Base-by-base conservation (phyloP, 352 stramenopile species). In the Pseudoperonospora humuli region DNA sequence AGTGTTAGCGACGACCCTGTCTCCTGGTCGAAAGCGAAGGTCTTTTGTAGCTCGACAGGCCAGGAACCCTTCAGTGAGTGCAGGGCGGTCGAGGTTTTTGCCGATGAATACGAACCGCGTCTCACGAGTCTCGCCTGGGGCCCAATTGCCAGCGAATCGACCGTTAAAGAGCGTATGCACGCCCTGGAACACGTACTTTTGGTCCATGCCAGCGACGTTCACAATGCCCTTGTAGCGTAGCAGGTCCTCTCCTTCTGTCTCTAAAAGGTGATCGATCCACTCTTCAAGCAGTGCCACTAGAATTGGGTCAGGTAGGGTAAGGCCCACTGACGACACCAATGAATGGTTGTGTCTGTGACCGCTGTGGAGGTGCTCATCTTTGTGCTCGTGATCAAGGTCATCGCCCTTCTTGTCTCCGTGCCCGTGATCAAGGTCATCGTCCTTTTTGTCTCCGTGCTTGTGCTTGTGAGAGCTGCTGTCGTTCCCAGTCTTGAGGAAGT, bases 51-150 rank as follows among this genome's bases (percentile, higher is more conserved):
- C 63, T 49, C 57, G 59, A 37, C 64, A 83, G 21, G 52, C 53
- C 8, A 69, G 42, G 39, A 93, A 70, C 3, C 55, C 65, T 7
- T 63, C 50, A 0, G 57, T 67, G 34, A 93, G 67, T 18, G 67
- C 53, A 28, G 71, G 45, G 17, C 70, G 71, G 52, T 92, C 78
- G 28, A 94, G 75, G 38, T 86, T 73, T 49, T 88, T 85, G 29
- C 94, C 94, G 68, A 98, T 98, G 57, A 98, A 98, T 26, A 98
- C 94, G 62, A 97, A 95, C 27, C 95, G 93, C 44, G 89, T 95
- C 38, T 91, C 52, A 20, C 84, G 67, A 5, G 38, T 58, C 55
- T 97, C 91, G 10, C 56, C 71, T n/a, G 69, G 57, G 2, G 54
- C 66, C 92, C 92, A 98, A 25, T 72, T 70, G 11, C 79, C 83